Base-by-base conservation (phyloP, 2,329 filamentous ascomycete species). In the Colletotrichum melonis region DNA sequence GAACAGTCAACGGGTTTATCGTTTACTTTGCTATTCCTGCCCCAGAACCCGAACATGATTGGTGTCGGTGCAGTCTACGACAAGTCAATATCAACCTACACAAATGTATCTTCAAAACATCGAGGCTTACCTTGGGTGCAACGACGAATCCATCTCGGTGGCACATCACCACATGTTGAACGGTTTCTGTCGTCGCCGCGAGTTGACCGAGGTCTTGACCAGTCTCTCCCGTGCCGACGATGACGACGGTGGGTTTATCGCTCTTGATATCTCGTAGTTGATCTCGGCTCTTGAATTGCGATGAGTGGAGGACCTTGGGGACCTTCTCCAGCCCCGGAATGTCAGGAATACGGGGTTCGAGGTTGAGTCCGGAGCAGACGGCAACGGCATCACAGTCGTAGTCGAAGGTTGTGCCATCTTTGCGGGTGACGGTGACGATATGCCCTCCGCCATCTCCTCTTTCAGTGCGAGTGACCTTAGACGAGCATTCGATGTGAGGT, bases 111-210 rank as follows among this genome's bases (percentile, higher is more conserved):
- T 5, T 16, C 16, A 4, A 9, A 2, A 4, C 28, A 24, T 14
- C 14, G 8, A 22, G 12, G 7, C 38, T 55, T 75, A 84, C 84
- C 79, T 87, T 87, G 1, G 85, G 85, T 3, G 83, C 85, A 26
- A 82, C 83, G 28, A 85, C 82, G 72, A 86, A 87, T 4, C 86
- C 86, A 71, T 86, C 81, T 5, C 85, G 80, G 69, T 87, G 85
- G 30, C 84, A 86, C n/a, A 88, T 75, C 0, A 85, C 84, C 6
- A 87, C 85, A 6, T 73, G 71, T 8, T 81, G 81, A 5, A 81
- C 82, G 1, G 83, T 84, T 0, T 80, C 78, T 0, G 84, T 81
- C 2, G 84, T 87, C 3, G 86, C 79, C 0, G 85, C 85, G 16
- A 87, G 81, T 52, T 86, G 80, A 0, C 82, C 81, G 26, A 87